Evolutionary conservation across 495 filamentous ascomycete species (phyloP).

Genomic region (Penicillium maclennaniae): DNA sequence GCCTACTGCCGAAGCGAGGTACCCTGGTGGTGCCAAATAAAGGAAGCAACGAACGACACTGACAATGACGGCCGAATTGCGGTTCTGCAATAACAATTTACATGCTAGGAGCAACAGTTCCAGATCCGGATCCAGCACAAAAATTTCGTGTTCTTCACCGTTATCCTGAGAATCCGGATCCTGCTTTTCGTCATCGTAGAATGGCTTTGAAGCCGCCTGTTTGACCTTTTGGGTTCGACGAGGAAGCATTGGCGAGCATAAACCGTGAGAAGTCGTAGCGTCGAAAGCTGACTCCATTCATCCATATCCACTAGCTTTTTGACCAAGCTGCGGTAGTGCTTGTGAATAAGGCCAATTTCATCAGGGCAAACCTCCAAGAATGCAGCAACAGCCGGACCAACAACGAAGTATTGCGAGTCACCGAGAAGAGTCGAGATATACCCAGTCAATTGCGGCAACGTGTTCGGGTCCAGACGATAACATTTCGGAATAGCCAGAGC

Average conservation of each 20-base stretch:
- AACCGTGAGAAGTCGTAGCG: conserved; percentile 70
- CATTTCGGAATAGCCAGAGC: conserved; percentile 97
- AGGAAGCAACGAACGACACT: conserved; percentile 81
- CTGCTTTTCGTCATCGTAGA: conserved; percentile 69
- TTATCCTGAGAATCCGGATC: conserved; percentile 42
- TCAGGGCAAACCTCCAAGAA: conserved; percentile 87
- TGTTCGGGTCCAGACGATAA: conserved; percentile 85
- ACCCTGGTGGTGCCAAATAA: conserved; percentile 71
- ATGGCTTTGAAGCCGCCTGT: conserved; percentile 56
- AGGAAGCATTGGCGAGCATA: conserved; percentile 88
- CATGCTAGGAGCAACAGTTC: conserved; percentile 76
- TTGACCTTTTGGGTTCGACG: conserved; percentile 55
- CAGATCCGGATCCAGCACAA: conserved; percentile 74
- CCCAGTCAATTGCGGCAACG: conserved; percentile 76
- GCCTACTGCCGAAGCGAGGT: conserved; percentile 67
- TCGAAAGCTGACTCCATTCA: conserved; percentile 91
- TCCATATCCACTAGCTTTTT: conserved; percentile 98
- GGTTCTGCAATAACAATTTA: conserved; percentile 79
- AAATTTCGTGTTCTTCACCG: conserved; percentile 51
- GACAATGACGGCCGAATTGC: conserved; percentile 89
- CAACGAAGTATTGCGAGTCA: conserved; percentile 92
- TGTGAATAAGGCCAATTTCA: conserved; percentile 80
- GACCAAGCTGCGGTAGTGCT: conserved; percentile 77
- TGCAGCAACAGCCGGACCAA: conserved; percentile 84
- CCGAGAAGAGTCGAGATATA: conserved; percentile 73